Conservation (phyloP, 2,329 filamentous ascomycete species). For the Aureobasidium lini region DNA sequence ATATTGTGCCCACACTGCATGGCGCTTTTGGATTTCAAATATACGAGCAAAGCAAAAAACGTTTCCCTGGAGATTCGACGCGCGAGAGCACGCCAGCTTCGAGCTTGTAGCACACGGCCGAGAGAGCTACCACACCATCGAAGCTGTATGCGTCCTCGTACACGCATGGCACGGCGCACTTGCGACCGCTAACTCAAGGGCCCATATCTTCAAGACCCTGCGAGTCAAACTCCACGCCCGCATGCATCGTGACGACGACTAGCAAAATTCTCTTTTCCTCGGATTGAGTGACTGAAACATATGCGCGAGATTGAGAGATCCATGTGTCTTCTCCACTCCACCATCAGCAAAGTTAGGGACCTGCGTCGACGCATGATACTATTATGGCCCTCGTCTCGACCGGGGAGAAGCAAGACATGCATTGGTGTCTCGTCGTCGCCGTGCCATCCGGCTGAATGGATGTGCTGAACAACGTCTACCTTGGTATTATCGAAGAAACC, state of each 20-base stretch:
- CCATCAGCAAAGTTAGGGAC: conserved; percentile 5
- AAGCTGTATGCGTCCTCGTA: conserved; percentile 8
- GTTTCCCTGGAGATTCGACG: conserved; percentile 3
- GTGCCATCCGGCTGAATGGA: conserved; percentile 5
- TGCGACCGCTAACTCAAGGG: background rate
- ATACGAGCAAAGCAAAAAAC: conserved; percentile 8
- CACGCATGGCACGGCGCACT: conserved; percentile 8
- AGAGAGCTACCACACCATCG: conserved; percentile 1
- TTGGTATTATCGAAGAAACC: background rate
- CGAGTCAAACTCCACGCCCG: background rate
- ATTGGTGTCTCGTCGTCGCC: conserved; percentile 10
- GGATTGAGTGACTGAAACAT: background rate
- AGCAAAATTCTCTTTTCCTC: conserved; percentile 9
- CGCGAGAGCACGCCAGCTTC: background rate
- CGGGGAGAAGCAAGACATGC: conserved; percentile 8
- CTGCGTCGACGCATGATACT: background rate
- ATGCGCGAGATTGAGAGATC: background rate
- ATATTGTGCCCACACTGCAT: conserved; percentile 9
- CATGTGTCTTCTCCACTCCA: conserved; percentile 11
- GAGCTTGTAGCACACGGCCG: background rate
- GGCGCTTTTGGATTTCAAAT: conserved; percentile 7
- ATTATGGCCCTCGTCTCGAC: background rate
- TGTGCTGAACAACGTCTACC: conserved; percentile 12
- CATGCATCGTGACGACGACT: conserved; percentile 8
- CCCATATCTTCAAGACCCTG: background rate